These are phyloP conservation scores for Oidium heveae DNA, from an alignment of 2,329 filamentous ascomycete species.

Conservation along the genomic window DNA sequence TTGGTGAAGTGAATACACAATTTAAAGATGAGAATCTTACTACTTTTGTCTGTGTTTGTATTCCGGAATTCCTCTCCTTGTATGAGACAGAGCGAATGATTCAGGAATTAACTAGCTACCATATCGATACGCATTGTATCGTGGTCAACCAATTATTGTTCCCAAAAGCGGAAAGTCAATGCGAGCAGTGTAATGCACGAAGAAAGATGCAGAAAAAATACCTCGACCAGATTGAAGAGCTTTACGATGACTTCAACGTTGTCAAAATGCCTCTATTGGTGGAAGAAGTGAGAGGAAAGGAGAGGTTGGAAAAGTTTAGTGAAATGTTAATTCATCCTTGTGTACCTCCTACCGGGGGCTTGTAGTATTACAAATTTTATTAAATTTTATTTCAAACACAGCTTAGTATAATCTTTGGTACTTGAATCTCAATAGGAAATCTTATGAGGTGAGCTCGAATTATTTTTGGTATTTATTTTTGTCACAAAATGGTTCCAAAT, in stretches of 20 bases:
- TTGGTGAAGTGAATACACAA: slow-evolving; percentile 85
- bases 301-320: slow-evolving; percentile 74
- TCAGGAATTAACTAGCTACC: slow-evolving; percentile 78
- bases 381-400: too few relatives aligned
- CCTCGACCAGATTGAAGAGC: slow-evolving; percentile 89
- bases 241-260: slow-evolving; percentile 98
- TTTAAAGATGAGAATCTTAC: slow-evolving; percentile 94
- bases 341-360: slow-evolving; percentile 29
- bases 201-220: slow-evolving; percentile 99
- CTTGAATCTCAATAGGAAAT: too few relatives aligned
- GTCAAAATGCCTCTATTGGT: slow-evolving; percentile 93
- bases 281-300: slow-evolving; percentile 88
- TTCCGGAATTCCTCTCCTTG: slow-evolving; percentile 83
- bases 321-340: slow-evolving; percentile 61
- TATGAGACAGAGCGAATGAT: slow-evolving; percentile 99
- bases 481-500: too few relatives aligned
- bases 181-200: slow-evolving; percentile 84
- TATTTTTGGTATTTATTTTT: too few relatives aligned
- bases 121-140: slow-evolving; percentile 90
- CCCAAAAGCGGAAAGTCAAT: slow-evolving; percentile 59
- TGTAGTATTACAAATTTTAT: slow-evolving; percentile 6
- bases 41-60: slow-evolving; percentile 95
- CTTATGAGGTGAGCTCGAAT: too few relatives aligned
- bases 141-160: slow-evolving; percentile 96
- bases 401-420: too few relatives aligned